These are phyloP conservation scores for maize (Zea mays) DNA, from an alignment of 176 grass and related monocot genomes.

Conservation along the genomic window Zm-B73-REFERENCE-NAM-5.0 NC_050097.1:49436001-49436500, in stretches of 20 bases:
- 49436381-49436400: constrained; percentile 91
- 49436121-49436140: constrained; percentile 17
- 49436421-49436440: constrained; percentile 94
- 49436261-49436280: constrained; percentile 63
- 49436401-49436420: constrained; percentile 95
- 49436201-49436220: constrained; percentile 92
- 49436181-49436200: constrained; percentile 85
- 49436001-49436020: not conserved
- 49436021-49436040: not conserved
- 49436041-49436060: not conserved
- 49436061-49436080: constrained; percentile 1
- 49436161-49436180: constrained; percentile 87
- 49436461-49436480: constrained; percentile 82
- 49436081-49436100: not conserved
- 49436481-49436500: constrained; percentile 81
- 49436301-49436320: constrained; percentile 26
- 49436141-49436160: constrained; percentile 93
- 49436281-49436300: constrained; percentile 95
- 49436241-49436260: constrained; percentile 73
- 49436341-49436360: not conserved
- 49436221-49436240: constrained; percentile 98
- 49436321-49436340: not conserved
- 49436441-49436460: constrained; percentile 91
- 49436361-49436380: not conserved
- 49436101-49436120: constrained; percentile 30